phyloP scores from a whole-genome alignment of 257 asterid species.

The Nicotiana knightiana region DNA sequence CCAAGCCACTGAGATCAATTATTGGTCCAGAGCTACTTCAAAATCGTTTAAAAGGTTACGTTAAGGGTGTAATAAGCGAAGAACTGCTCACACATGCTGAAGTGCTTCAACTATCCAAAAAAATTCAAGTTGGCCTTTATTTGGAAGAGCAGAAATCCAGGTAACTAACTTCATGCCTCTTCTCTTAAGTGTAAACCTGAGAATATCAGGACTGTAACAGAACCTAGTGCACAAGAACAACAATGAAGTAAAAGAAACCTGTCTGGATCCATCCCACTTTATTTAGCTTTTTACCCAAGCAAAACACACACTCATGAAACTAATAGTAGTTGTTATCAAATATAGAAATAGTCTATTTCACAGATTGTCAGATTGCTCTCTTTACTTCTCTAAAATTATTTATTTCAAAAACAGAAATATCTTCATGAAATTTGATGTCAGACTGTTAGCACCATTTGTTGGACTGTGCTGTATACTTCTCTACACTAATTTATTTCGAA shows the following conservation, averaged over 20 bases:
- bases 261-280: neutral
- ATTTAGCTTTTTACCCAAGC: neutral
- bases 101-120: slow-evolving; percentile 72
- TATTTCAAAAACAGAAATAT: neutral
- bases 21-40: slow-evolving; percentile 51
- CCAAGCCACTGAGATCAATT: slow-evolving; percentile 34
- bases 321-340: neutral
- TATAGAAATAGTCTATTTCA: neutral
- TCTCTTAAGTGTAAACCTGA: neutral
- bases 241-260: neutral
- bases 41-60: slow-evolving; percentile 60
- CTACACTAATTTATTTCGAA: neutral
- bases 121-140: slow-evolving; percentile 57
- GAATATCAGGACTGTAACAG: neutral
- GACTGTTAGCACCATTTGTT: neutral
- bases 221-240: neutral
- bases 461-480: neutral
- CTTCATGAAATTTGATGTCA: neutral
- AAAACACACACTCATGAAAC: neutral
- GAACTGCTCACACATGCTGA: slow-evolving; percentile 73
- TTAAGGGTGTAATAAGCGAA: slow-evolving; percentile 53
- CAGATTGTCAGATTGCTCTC: neutral
- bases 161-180: slow-evolving; percentile 21
- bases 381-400: neutral
- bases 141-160: slow-evolving; percentile 70